Conservation (phyloP, 352 stramenopile genomes). For the Pythium monospermum region DNA sequence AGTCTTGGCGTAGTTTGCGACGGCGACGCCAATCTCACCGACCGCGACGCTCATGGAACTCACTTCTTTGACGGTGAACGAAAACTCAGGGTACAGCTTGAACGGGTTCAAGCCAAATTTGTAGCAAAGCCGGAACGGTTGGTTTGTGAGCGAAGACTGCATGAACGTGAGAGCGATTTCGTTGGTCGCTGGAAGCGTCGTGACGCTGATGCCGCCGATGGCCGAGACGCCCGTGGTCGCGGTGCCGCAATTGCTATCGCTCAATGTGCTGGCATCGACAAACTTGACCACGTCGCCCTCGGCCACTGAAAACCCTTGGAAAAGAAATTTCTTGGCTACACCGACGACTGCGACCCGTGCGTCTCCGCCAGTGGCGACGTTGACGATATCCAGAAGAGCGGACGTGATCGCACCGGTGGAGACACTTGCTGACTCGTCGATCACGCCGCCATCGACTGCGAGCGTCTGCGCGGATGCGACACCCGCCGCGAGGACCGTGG, state of each 20-base stretch:
- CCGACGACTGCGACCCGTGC: slow-evolving; percentile 44
- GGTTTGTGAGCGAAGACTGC: slow-evolving; percentile 30
- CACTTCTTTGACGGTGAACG: slow-evolving; percentile 55
- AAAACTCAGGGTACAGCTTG: slow-evolving; percentile 43
- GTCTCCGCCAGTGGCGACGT: slow-evolving; percentile 28
- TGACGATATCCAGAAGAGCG: slow-evolving; percentile 33
- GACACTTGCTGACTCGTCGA: slow-evolving; percentile 34
- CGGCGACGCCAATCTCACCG: slow-evolving; percentile 34
- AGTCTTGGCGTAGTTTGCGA: slow-evolving; percentile 43
- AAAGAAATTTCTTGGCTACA: slow-evolving; percentile 41
- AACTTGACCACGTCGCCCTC: slow-evolving; percentile 56
- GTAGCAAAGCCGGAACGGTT: slow-evolving; percentile 57
- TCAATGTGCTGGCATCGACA: slow-evolving; percentile 47
- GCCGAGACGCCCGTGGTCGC: slow-evolving; percentile 38
- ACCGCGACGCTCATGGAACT: slow-evolving; percentile 23
- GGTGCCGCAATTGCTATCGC: slow-evolving; percentile 45
- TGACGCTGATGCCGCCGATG: slow-evolving; percentile 35
- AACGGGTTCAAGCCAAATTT: slow-evolving; percentile 70
- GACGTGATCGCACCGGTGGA: slow-evolving; percentile 32
- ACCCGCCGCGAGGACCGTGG: slow-evolving; percentile 26
- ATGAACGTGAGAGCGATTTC: slow-evolving; percentile 34
- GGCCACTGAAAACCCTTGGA: slow-evolving; percentile 36
- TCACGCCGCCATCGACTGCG: slow-evolving; percentile 37
- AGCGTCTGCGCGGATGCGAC: slow-evolving; percentile 23
- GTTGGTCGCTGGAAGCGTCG: slow-evolving; percentile 20